Percentiles rank a stretch among this genome's conserved stretches.
These are phyloP conservation scores for Geotrichum restrictum DNA, from an alignment of 1,139 yeast species.

Conservation along the genomic window DNA sequence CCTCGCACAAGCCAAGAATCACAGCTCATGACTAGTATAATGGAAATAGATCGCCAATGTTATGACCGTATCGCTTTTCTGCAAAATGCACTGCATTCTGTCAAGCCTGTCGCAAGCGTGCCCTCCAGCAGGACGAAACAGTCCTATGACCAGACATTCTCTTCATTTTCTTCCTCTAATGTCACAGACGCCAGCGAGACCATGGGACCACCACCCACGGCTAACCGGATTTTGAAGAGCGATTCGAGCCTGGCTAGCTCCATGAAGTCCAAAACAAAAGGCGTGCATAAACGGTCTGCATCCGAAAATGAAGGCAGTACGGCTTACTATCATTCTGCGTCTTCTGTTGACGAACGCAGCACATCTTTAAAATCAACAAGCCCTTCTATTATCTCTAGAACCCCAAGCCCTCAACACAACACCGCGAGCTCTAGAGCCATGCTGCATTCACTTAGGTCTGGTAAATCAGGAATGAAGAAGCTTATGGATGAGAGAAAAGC, in stretches of 20 bases:
- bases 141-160: background rate
- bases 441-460: constrained; percentile 27
- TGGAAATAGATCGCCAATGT: constrained; percentile 40
- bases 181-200: constrained; percentile 1
- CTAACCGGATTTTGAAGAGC: background rate
- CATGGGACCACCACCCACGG: background rate
- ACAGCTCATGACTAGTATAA: constrained; percentile 34
- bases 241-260: background rate
- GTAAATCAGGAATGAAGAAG: constrained; percentile 25
- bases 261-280: background rate
- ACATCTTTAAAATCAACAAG: constrained; percentile 4
- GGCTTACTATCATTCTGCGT: constrained; percentile 15
- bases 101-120: background rate
- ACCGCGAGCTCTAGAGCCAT: constrained; percentile 21
- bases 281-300: constrained; percentile 3
- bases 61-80: constrained; percentile 35
- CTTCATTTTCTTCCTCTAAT: background rate
- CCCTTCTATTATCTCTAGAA: constrained; percentile 8
- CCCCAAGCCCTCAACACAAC: constrained; percentile 3
- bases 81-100: background rate
- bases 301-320: constrained; percentile 6
- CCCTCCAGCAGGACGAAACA: background rate
- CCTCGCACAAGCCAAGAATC: constrained; percentile 33
- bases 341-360: constrained; percentile 11
- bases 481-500: constrained; percentile 23